Evolutionary conservation across 331 rosid genomes (phyloP).

Genomic region (Quercus lobata): DNA sequence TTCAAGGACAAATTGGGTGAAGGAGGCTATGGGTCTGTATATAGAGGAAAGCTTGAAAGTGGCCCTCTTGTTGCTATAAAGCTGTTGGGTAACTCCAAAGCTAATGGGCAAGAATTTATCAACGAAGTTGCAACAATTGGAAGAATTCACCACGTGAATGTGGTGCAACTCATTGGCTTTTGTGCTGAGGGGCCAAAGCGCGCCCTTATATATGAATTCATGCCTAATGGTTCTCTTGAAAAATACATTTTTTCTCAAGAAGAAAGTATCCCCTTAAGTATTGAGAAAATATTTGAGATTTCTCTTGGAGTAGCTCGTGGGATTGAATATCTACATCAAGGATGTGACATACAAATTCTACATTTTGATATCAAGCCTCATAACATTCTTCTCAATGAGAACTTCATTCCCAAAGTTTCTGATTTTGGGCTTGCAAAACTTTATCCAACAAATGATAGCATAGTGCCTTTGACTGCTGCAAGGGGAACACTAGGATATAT

Average conservation of each 20-base stretch:
- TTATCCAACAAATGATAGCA: constrained; percentile 4
- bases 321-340: constrained; percentile 29
- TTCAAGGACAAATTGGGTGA: not conserved
- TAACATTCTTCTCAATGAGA: constrained; percentile 15
- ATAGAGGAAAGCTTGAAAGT: too few species aligned
- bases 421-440: constrained; percentile 35
- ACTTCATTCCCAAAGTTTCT: constrained; percentile 1
- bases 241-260: constrained; percentile 5
- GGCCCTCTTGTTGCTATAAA: too few species aligned
- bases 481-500: constrained; percentile 42
- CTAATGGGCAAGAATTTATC: too few species aligned
- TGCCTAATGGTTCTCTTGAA: too few species aligned
- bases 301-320: not conserved
- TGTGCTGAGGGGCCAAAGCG: too few species aligned
- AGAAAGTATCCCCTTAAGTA: constrained; percentile 5
- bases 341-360: constrained; percentile 33
- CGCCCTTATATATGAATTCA: too few species aligned
- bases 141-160: too few species aligned
- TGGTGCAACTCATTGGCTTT: too few species aligned
- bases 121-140: too few species aligned
- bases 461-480: constrained; percentile 22
- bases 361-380: constrained; percentile 39
- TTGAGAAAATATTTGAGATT: not conserved
- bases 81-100: too few species aligned
- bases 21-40: too few species aligned